Base-by-base conservation (phyloP, 129 eudicot genomes). In the Calendula officinalis region DNA sequence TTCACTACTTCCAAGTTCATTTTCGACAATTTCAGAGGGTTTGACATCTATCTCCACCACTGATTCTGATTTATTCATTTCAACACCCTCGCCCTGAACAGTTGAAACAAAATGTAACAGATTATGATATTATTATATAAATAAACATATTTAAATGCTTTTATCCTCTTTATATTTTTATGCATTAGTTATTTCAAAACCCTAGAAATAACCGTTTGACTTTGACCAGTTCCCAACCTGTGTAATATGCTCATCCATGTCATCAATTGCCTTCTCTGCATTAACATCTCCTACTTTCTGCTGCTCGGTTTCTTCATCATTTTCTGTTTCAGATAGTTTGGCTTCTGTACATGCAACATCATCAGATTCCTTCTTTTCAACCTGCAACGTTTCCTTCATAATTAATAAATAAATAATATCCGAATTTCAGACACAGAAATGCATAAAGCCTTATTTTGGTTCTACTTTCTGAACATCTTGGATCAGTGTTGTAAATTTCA, bases 221-320 rank as follows among this genome's bases (percentile, higher is more conserved):
- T 22, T 22, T 22, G 30, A 22, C 30, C 30, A 22, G 30, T 22
- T 22, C 30, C 30, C 30, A 22, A 22, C 30, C 30, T 22, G 30
- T 22, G 1, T 22, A 22, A 22, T 22, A 22, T 22, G 30, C 30
- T 22, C 30, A 22, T 41, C 53, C 42, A 41, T 8, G 27, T 55
- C 60, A 33, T 45, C 50, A 45, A 55, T 34, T 55, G 33, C 22
- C 11, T 55, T 55, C 41, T 33, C 60, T 34, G 38, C 60, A 47
- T 59, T 57, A 8, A 15, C 66, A 69, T 60, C 75, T 60, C 16
- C 48, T 14, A 17, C 12, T 38, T 35, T 59, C 67, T 70, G 38
- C 7, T 60, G 10, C 41, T 59, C 32, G 9, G 33, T 30, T 48
- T 70, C 75, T 22, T 47, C 75, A 59, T 47, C 75, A 8, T 57